phyloP scores from a whole-genome alignment of 2,329 filamentous ascomycete species.

The Xylariales sp. region DNA sequence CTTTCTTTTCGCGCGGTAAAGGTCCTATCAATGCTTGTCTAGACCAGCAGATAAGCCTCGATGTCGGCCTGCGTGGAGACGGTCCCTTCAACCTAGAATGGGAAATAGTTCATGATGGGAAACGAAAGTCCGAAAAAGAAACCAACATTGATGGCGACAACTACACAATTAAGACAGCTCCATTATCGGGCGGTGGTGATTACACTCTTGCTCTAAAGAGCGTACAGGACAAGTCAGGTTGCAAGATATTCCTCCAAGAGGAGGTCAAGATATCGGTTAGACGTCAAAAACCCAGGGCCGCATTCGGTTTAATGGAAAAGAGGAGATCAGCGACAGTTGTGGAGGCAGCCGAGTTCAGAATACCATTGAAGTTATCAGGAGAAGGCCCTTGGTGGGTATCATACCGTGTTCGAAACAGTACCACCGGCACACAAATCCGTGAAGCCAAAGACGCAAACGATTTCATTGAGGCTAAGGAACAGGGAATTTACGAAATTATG shows the following conservation, averaged over 20 bases:
- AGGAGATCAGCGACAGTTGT: slow-evolving; percentile 79
- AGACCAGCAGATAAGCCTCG: slow-evolving; percentile 80
- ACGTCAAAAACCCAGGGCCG: slow-evolving; percentile 85
- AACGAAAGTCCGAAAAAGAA: slow-evolving; percentile 76
- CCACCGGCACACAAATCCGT: slow-evolving; percentile 51
- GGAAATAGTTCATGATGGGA: slow-evolving; percentile 90
- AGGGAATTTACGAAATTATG: slow-evolving; percentile 83
- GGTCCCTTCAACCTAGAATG: slow-evolving; percentile 91
- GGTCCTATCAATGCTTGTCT: slow-evolving; percentile 78
- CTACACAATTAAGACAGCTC: slow-evolving; percentile 80
- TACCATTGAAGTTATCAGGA: slow-evolving; percentile 88
- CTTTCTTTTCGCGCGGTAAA: slow-evolving; percentile 70
- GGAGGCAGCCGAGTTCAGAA: slow-evolving; percentile 76
- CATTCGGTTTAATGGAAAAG: slow-evolving; percentile 87
- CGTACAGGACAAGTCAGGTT: slow-evolving; percentile 86
- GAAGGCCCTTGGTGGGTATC: slow-evolving; percentile 84
- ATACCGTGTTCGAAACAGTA: slow-evolving; percentile 75
- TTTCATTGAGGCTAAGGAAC: slow-evolving; percentile 70
- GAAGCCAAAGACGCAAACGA: slow-evolving; percentile 68
- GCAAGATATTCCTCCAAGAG: slow-evolving; percentile 86
- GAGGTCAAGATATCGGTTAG: slow-evolving; percentile 87
- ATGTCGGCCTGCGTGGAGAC: slow-evolving; percentile 82
- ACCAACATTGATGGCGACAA: slow-evolving; percentile 70
- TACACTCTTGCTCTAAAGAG: slow-evolving; percentile 88
- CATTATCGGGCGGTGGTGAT: slow-evolving; percentile 83